Evolutionary conservation across 2,329 filamentous ascomycete species (phyloP).

Genomic region (Macroventuria anomochaeta): DNA sequence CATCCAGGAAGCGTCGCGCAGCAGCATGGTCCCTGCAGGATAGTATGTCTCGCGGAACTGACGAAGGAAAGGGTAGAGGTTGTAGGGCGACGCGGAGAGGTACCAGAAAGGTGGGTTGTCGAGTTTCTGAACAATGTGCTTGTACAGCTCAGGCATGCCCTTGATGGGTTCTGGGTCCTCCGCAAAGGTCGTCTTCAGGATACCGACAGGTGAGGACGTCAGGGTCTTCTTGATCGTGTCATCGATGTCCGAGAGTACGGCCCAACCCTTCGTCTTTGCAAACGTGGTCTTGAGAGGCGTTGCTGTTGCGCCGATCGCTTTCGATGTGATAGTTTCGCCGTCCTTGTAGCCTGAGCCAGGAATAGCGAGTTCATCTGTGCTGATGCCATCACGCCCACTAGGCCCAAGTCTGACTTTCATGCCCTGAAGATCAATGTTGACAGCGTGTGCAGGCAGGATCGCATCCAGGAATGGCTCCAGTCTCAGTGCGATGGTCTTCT

Average conservation of each 20-base stretch:
- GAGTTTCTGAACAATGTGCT: conserved; percentile 63
- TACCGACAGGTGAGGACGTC: conserved; percentile 79
- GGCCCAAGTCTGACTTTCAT: conserved; percentile 64
- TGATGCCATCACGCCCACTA: conserved; percentile 74
- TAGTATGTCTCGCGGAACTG: conserved; percentile 75
- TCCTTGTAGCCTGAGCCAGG: conserved; percentile 52
- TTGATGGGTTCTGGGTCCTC: conserved; percentile 72
- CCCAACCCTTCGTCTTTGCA: conserved; percentile 80
- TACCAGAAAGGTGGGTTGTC: conserved; percentile 83
- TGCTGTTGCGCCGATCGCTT: conserved; percentile 44
- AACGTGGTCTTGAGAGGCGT: conserved; percentile 74
- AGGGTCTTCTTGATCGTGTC: conserved; percentile 94
- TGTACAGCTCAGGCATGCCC: conserved; percentile 87
- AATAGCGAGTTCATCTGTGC: conserved; percentile 63
- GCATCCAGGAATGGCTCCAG: conserved; percentile 80
- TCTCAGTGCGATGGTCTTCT: conserved; percentile 68
- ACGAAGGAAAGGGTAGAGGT: conserved; percentile 85
- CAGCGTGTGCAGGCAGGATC: conserved; percentile 71
- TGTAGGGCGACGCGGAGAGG: conserved; percentile 91
- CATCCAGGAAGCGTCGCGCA: conserved; percentile 87
- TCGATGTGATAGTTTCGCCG: conserved; percentile 38
- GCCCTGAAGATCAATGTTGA: conserved; percentile 67
- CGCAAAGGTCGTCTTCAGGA: conserved; percentile 83
- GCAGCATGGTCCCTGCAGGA: conserved; percentile 78
- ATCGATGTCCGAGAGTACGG: conserved; percentile 86